Base-by-base conservation (phyloP, 2,329 filamentous ascomycete genomes). In the Claviceps citrina region DNA sequence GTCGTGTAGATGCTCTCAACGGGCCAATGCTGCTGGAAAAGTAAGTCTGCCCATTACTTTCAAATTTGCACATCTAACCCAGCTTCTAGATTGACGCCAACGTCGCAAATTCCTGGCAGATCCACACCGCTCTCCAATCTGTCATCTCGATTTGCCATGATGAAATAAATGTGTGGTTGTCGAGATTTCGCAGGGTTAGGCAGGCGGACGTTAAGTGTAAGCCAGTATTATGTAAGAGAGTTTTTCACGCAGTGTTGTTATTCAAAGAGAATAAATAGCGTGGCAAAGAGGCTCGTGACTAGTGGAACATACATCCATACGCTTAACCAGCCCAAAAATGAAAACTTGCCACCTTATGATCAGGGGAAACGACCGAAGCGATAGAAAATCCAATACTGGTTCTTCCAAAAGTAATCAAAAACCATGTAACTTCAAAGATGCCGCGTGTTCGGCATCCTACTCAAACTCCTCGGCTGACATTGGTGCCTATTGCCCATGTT, bases 21-120 rank as follows among this genome's bases (percentile, higher is more conserved):
- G 91, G 89, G 0, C 85, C 87, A 0, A 68, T 84, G 31, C 58
- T 98, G 45, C 61, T 98, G n/a, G 89, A 96, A 64, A 98, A 98
- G 82, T 84, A 70, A 48, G 69, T 52, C 19, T 31, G 32, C 7
- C 6, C n/a, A 10, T 20, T 18, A 22, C n/a, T 24, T 19, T 13
- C 3, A 20, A 16, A 5, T 9, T 36, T 36, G 12, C 36, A 37
- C 27, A 34, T 33, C 45, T 64, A 46, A 63, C 46, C 13, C 31
- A 25, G 9, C 5, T 31, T 35, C 28, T 51, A 82, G 78, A 52
- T 69, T 85, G 46, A 82, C 78, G 15, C 68, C 75, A 35, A 69
- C 72, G 2, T 65, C 79, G 8, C 72, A 76, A 50, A 70, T 65
- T 43, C 66, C 76, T 12, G 65, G 63, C 40, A 73, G 72, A 50